phyloP scores from a whole-genome alignment of 495 filamentous ascomycete species.

The Astrothelium subdiscretum region DNA sequence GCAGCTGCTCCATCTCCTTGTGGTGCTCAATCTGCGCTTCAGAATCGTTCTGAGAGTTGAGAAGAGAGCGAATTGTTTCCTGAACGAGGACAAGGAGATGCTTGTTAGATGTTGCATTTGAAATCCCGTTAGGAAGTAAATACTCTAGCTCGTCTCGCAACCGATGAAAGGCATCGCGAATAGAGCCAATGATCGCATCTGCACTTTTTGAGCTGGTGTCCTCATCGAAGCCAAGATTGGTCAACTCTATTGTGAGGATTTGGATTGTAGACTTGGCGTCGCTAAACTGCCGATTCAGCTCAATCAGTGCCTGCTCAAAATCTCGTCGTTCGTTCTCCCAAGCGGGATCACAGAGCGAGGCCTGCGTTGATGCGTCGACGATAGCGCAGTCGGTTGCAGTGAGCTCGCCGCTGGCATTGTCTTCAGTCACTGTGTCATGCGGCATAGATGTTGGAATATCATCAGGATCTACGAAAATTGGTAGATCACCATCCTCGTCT shows the following conservation, averaged over 20 bases:
- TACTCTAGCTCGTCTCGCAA: conserved; percentile 20
- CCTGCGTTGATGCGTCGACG: not conserved
- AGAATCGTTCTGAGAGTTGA: conserved; percentile 14
- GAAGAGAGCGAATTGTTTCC: conserved; percentile 15
- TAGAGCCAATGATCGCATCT: conserved; percentile 15
- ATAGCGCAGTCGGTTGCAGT: not conserved
- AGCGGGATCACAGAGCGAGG: conserved; percentile 11
- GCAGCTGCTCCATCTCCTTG: conserved; percentile 6
- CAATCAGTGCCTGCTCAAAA: conserved; percentile 22
- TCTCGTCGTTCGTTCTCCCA: conserved; percentile 17
- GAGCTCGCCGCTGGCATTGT: not conserved
- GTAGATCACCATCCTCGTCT: conserved; percentile 13
- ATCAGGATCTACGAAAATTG: conserved; percentile 18
- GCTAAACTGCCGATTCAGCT: conserved; percentile 10
- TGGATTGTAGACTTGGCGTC: conserved; percentile 16
- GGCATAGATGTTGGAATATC: conserved; percentile 15
- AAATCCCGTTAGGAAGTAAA: conserved; percentile 17
- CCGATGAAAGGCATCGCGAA: conserved; percentile 22
- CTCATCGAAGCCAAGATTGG: conserved; percentile 20
- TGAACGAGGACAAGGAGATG: conserved; percentile 20
- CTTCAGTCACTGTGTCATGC: not conserved
- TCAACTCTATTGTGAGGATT: conserved; percentile 21
- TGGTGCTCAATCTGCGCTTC: conserved; percentile 13
- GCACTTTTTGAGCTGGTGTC: conserved; percentile 1
- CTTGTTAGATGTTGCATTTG: conserved; percentile 14